phyloP scores from a whole-genome alignment of 2,329 filamentous ascomycete species.

The Trichoderma lentiforme region DNA sequence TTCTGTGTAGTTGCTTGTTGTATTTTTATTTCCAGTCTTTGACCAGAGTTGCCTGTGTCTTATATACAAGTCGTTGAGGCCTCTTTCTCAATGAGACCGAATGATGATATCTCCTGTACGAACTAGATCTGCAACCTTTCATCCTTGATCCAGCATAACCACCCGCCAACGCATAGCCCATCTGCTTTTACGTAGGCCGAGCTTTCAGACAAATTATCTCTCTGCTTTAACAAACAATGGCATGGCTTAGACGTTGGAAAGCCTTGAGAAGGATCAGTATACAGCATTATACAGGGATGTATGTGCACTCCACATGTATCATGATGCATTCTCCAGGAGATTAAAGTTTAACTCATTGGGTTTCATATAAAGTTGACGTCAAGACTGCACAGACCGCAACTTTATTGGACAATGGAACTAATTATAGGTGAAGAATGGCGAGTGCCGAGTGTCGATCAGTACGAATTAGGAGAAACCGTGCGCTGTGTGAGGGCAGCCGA shows the following conservation, averaged over 20 bases:
- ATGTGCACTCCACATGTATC: background rate
- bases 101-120: background rate
- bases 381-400: background rate
- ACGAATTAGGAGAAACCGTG: background rate
- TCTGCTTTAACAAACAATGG: background rate
- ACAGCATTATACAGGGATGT: background rate
- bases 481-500: background rate
- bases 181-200: background rate
- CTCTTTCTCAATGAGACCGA: background rate
- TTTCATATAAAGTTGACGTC: background rate
- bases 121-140: background rate
- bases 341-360: background rate
- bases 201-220: background rate
- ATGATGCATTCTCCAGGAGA: background rate
- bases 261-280: background rate
- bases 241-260: background rate
- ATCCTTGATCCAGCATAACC: background rate
- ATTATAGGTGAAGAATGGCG: background rate
- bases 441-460: background rate
- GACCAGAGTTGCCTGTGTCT: background rate
- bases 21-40: background rate
- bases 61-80: background rate
- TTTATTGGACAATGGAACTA: background rate
- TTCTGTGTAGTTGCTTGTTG: background rate
- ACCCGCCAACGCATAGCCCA: background rate